These are phyloP conservation scores for Neonectria hederae DNA, from an alignment of 2,329 filamentous ascomycete genomes.

Conservation along the genomic window DNA sequence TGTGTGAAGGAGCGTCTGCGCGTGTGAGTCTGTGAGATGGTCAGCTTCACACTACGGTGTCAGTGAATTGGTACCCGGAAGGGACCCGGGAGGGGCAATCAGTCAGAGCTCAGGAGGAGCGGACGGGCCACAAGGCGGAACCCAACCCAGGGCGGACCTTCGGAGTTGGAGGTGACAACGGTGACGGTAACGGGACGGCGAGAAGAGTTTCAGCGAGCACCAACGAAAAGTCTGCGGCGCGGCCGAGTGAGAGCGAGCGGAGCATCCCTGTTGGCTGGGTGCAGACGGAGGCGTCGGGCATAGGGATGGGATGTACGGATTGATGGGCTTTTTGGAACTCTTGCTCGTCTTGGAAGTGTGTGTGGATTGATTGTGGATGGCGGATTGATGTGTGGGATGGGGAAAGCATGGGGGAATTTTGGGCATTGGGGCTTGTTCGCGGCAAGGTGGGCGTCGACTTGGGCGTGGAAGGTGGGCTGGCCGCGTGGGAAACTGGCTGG, in stretches of 20 bases:
- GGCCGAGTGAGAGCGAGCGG: constrained; percentile 39
- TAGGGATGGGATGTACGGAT: constrained; percentile 22
- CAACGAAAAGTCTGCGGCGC: constrained; percentile 37
- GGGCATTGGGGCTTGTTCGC: constrained; percentile 36
- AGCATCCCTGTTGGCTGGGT: constrained; percentile 36
- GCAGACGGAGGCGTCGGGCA: constrained; percentile 31
- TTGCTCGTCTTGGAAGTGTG: constrained; percentile 1
- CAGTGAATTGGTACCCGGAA: constrained; percentile 21
- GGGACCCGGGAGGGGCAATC: not conserved
- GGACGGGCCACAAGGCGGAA: constrained; percentile 23
- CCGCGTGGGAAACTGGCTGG: constrained; percentile 37
- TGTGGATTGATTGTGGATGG: constrained; percentile 9
- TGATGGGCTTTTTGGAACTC: constrained; percentile 8
- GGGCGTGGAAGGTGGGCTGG: constrained; percentile 36
- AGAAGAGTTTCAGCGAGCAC: constrained; percentile 22
- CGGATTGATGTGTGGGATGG: constrained; percentile 31
- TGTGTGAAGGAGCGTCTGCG: constrained; percentile 11
- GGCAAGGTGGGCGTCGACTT: not conserved
- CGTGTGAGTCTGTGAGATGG: constrained; percentile 3
- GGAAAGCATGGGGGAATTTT: constrained; percentile 37
- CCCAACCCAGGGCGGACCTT: constrained; percentile 19
- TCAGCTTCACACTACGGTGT: constrained; percentile 20
- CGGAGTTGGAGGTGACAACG: constrained; percentile 12
- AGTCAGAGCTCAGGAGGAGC: constrained; percentile 17
- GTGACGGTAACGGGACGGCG: constrained; percentile 21